Evolutionary conservation across 2,329 filamentous ascomycete genomes (phyloP).

Genomic region (Fusarium verrucosum): DNA sequence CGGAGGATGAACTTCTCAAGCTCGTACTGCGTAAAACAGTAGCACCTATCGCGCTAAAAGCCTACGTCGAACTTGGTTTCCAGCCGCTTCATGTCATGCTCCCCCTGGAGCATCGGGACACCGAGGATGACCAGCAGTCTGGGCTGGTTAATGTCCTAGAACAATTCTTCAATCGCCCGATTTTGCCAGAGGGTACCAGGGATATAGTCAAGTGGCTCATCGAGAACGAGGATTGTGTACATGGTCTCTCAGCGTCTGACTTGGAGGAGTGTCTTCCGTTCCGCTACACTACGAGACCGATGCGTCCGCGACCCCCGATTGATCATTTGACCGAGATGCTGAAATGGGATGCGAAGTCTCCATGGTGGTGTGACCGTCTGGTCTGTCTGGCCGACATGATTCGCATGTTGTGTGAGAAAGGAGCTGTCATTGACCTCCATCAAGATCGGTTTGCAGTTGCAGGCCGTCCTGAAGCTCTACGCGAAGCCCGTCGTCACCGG

Average conservation of each 20-base stretch:
- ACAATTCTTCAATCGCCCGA: no score
- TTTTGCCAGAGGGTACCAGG: neutral
- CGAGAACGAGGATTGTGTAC: neutral
- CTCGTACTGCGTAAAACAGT: no score
- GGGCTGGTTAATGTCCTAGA: neutral
- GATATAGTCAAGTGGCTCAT: neutral
- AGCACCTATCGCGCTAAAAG: no score
- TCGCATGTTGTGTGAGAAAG: neutral
- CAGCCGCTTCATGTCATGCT: neutral
- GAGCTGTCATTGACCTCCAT: slow-evolving; percentile 15
- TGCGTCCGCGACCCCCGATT: neutral
- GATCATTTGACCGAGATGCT: slow-evolving; percentile 16
- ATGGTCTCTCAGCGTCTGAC: neutral
- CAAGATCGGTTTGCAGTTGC: slow-evolving; percentile 1
- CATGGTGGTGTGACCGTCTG: neutral
- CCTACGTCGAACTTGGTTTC: neutral
- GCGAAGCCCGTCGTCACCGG: no score
- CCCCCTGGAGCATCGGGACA: neutral
- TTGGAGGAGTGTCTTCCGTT: neutral
- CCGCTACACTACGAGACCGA: neutral
- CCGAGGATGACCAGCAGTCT: neutral
- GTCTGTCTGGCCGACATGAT: neutral
- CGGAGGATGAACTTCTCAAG: no score
- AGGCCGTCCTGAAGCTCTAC: neutral
- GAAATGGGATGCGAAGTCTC: neutral